These are phyloP conservation scores for Plasmodium coatneyi DNA, from an alignment of 169 alveolate genomes.

Conservation along the genomic window DNA sequence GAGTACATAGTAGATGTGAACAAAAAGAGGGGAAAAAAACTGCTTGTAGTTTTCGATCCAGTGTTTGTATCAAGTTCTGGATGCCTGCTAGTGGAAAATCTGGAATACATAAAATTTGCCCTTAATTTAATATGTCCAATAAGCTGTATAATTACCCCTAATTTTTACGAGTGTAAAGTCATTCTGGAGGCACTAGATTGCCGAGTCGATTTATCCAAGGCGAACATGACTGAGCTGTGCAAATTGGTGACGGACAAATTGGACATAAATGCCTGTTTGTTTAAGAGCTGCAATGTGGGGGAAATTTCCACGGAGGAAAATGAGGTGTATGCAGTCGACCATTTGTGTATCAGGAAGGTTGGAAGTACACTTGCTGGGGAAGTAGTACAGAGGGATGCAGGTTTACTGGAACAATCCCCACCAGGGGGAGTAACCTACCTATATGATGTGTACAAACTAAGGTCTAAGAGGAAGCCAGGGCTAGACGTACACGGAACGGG, in stretches of 20 bases:
- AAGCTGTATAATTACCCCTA: conserved; percentile 44
- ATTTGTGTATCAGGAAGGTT: conserved; percentile 31
- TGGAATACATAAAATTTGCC: conserved; percentile 43
- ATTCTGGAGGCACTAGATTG: conserved; percentile 24
- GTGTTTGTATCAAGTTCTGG: conserved; percentile 60
- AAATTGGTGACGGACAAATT: conserved; percentile 9
- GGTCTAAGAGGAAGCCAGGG: conserved; percentile 13
- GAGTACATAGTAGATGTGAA: conserved; percentile 28
- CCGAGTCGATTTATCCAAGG: neutral
- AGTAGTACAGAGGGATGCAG: neutral
- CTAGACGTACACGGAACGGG: conserved; percentile 55
- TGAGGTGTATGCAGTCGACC: conserved; percentile 49
- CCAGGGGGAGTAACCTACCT: neutral
- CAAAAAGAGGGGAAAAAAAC: conserved; percentile 35
- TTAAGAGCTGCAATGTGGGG: conserved; percentile 38
- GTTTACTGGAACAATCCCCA: neutral
- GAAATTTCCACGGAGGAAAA: neutral
- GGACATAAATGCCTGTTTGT: conserved; percentile 33
- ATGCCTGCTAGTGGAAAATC: conserved; percentile 22
- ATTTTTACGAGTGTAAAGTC: conserved; percentile 42
- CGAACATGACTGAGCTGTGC: neutral
- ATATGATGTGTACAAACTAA: conserved; percentile 36
- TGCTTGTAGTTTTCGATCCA: conserved; percentile 49
- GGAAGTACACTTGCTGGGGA: neutral
- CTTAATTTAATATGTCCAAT: conserved; percentile 33